A percentile compares a stretch with the other conserved stretches of the same genome.
Evolutionary conservation across 1,284 basidiomycete species (phyloP).

Genomic region (Kalmanozyma brasiliensis): DNA sequence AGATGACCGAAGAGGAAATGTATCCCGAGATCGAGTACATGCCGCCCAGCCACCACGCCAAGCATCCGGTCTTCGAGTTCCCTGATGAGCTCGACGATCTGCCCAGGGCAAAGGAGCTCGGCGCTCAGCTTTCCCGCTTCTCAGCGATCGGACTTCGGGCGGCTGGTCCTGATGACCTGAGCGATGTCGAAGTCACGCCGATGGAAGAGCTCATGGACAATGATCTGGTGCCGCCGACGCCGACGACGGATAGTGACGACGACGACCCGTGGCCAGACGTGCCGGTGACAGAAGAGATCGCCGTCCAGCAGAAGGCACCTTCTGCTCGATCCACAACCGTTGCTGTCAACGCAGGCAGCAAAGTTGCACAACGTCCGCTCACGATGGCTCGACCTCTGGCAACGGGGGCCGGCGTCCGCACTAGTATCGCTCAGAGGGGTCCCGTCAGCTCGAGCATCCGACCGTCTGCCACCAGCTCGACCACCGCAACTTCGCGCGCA

Average conservation of each 20-base stretch:
- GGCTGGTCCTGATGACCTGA: slow-evolving; percentile 23
- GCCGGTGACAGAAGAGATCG: slow-evolving; percentile 1
- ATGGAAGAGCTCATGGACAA: slow-evolving; percentile 11
- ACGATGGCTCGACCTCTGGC: background rate
- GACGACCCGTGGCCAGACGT: slow-evolving; percentile 48
- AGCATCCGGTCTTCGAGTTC: slow-evolving; percentile 50
- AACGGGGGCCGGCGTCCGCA: slow-evolving; percentile 1
- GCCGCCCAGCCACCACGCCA: slow-evolving; percentile 38
- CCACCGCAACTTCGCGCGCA: background rate
- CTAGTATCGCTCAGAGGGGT: background rate
- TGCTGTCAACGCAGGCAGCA: background rate
- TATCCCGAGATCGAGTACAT: slow-evolving; percentile 62
- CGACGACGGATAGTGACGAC: slow-evolving; percentile 19
- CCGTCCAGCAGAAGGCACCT: background rate
- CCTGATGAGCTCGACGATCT: slow-evolving; percentile 52
- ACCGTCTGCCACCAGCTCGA: background rate
- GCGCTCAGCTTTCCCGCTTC: slow-evolving; percentile 29
- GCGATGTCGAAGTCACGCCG: slow-evolving; percentile 20
- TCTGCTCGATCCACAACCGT: background rate
- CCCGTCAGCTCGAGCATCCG: background rate
- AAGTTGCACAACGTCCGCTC: background rate
- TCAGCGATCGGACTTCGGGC: slow-evolving; percentile 13
- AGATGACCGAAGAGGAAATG: slow-evolving; percentile 57
- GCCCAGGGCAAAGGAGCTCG: slow-evolving; percentile 49
- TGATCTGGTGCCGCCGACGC: slow-evolving; percentile 5